Evolutionary conservation across 2,329 filamentous ascomycete species (phyloP).

Genomic region (Penicillium olsonii): DNA sequence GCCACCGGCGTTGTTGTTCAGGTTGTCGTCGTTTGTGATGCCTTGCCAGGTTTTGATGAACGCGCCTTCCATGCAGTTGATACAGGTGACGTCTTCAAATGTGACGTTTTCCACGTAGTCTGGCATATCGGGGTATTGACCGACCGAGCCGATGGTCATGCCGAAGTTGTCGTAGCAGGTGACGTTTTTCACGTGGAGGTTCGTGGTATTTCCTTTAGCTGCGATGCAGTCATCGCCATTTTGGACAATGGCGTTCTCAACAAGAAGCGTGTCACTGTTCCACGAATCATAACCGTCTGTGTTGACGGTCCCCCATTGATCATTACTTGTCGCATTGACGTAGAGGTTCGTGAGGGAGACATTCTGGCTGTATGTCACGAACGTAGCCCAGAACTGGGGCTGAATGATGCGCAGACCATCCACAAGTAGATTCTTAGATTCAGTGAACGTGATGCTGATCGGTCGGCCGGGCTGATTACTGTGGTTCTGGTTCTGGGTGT

Average conservation of each 20-base stretch:
- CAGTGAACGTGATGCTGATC: slow-evolving; percentile 54
- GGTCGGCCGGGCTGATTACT: slow-evolving; percentile 54
- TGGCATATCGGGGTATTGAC: slow-evolving; percentile 38
- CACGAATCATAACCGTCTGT: slow-evolving; percentile 56
- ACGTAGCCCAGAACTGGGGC: slow-evolving; percentile 54
- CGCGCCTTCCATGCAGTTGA: slow-evolving; percentile 23
- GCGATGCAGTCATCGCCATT: slow-evolving; percentile 42
- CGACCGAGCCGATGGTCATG: slow-evolving; percentile 43
- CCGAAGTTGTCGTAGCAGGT: slow-evolving; percentile 41
- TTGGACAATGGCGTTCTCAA: slow-evolving; percentile 50
- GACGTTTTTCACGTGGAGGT: slow-evolving; percentile 42
- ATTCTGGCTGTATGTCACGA: slow-evolving; percentile 51
- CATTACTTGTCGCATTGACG: slow-evolving; percentile 51
- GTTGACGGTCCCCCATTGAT: slow-evolving; percentile 50
- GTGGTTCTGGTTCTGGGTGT: slow-evolving; percentile 49
- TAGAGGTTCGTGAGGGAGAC: slow-evolving; percentile 57
- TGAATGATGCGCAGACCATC: slow-evolving; percentile 52
- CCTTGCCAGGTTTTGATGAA: slow-evolving; percentile 32
- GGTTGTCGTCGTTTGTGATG: slow-evolving; percentile 14
- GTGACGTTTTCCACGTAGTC: slow-evolving; percentile 43
- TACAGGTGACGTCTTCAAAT: slow-evolving; percentile 34
- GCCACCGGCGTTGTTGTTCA: slow-evolving; percentile 26
- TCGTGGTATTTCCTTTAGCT: slow-evolving; percentile 45
- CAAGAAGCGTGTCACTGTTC: slow-evolving; percentile 51
- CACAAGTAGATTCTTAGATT: slow-evolving; percentile 52